Base-by-base conservation (phyloP, 768 basidiomycete species). In the Favolaschia claudopus region DNA sequence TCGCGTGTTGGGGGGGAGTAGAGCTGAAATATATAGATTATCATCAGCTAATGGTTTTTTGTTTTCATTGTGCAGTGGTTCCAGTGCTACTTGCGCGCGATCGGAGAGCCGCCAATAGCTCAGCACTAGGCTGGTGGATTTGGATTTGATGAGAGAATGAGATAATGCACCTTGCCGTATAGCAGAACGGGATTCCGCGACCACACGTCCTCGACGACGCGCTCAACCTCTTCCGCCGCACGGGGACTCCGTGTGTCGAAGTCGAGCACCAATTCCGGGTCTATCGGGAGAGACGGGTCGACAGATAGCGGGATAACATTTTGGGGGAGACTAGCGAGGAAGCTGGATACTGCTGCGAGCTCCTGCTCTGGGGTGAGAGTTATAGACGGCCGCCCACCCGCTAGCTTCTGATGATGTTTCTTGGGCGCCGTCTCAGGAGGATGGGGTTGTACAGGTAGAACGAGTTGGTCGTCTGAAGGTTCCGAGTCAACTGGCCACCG, bases 181-280 rank as follows among this genome's bases (percentile, higher is more conserved):
- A 93, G 74, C 57, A 93, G 83, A 33, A 93, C 86, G 0, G 92
- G 92, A 65, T 90, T 87, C 33, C 83, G 80, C 4, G 79, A 65
- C 92, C 92, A 93, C 1, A 89, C 85, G 28, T 91, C 86, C 1
- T 79, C 74, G 7, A 87, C 82, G 69, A 93, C 77, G 1, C 77
- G 75, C 31, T 74, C 70, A 29, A 93, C 76, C 70, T 93, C 91
- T 31, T 85, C 82, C 19, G 69, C 65, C 1, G 91, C 90, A 14
- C 82, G 80, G 3, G 83, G 74, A 38, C 83, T 77, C n/a, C 86
- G 83, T 0, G 89, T 89, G 69, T 94, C 91, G 69, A 94, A 95
- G 66, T 91, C 92, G 37, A 95, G 81, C 5, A 95, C 83, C 55
- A 93, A 84, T 66, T 92, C 84, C 4, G 93, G 91, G 70, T 94